Evolutionary conservation across 2,329 filamentous ascomycete genomes (phyloP).

Genomic region (Diaporthe batatas): DNA sequence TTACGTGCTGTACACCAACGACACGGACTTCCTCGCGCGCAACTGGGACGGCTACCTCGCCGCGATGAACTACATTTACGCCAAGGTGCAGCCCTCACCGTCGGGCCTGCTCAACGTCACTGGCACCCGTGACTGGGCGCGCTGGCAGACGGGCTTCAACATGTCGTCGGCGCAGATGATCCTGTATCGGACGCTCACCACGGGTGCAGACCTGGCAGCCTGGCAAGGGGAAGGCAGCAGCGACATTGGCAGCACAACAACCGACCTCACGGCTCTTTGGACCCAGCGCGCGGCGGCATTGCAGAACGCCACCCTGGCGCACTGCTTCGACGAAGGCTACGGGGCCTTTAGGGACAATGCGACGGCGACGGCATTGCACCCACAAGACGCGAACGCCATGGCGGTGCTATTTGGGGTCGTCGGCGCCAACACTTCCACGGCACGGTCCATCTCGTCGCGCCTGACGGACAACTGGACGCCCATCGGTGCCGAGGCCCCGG

Average conservation of each 20-base stretch:
- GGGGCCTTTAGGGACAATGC: constrained; percentile 69
- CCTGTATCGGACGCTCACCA: constrained; percentile 66
- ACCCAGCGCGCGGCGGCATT: constrained; percentile 56
- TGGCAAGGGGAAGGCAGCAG: constrained; percentile 55
- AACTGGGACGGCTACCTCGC: constrained; percentile 52
- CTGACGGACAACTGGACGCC: constrained; percentile 67
- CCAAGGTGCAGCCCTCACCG: constrained; percentile 44
- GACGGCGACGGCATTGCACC: constrained; percentile 63
- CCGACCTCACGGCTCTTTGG: constrained; percentile 55
- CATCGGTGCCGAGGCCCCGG: constrained; percentile 67
- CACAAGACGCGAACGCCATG: constrained; percentile 72
- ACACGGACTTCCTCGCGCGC: constrained; percentile 53
- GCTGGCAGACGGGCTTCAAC: constrained; percentile 62
- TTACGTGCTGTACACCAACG: constrained; percentile 66
- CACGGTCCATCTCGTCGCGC: constrained; percentile 57
- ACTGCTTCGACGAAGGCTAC: constrained; percentile 62
- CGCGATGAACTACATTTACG: constrained; percentile 49
- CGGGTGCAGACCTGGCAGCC: constrained; percentile 63
- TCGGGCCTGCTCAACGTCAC: constrained; percentile 63
- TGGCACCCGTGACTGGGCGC: constrained; percentile 64
- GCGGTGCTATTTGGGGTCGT: constrained; percentile 64
- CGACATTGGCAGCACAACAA: constrained; percentile 43
- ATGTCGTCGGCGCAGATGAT: constrained; percentile 66
- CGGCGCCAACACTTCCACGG: constrained; percentile 49
- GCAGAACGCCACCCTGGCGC: constrained; percentile 58